A percentile compares a stretch with the other conserved stretches of the same genome.
These are phyloP conservation scores for Phytophthora syringae DNA, from an alignment of 352 stramenopile species.

Conservation along the genomic window DNA sequence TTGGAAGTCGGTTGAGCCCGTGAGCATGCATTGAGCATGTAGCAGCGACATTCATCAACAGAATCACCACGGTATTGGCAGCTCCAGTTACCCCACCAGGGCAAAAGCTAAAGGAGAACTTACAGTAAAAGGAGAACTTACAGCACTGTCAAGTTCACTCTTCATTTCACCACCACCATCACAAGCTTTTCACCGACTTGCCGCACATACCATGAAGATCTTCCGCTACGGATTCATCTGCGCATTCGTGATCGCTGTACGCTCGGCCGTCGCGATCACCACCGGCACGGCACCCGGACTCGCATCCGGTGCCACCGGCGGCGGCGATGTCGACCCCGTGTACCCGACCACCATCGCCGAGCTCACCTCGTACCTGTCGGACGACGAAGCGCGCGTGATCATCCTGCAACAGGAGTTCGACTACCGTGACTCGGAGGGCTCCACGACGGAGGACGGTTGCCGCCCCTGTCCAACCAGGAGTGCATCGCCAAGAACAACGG, in stretches of 20 bases:
- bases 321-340: conserved; percentile 23
- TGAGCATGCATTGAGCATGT: too few relatives aligned
- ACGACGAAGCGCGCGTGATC: conserved; percentile 35
- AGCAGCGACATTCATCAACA: too few relatives aligned
- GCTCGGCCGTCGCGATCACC: conserved; percentile 12
- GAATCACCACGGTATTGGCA: too few relatives aligned
- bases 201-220: not conserved
- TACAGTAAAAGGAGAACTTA: too few relatives aligned
- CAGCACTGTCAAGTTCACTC: too few relatives aligned
- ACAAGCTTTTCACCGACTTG: not conserved
- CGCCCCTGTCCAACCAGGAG: conserved; percentile 21
- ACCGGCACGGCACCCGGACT: conserved; percentile 32
- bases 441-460: conserved; percentile 26
- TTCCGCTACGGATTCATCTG: conserved; percentile 8
- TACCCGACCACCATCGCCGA: conserved; percentile 36
- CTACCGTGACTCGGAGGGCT: conserved; percentile 27
- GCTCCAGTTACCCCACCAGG: too few relatives aligned
- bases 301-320: conserved; percentile 21
- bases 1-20: too few relatives aligned
- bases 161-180: conserved; percentile 3
- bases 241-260: conserved; percentile 10
- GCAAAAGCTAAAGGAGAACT: too few relatives aligned
- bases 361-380: conserved; percentile 30
- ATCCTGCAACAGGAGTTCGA: conserved; percentile 35
- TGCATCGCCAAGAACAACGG: conserved; percentile 39